phyloP scores from a whole-genome alignment of 208 protist genomes.

The Angomonas ambiguus region DNA sequence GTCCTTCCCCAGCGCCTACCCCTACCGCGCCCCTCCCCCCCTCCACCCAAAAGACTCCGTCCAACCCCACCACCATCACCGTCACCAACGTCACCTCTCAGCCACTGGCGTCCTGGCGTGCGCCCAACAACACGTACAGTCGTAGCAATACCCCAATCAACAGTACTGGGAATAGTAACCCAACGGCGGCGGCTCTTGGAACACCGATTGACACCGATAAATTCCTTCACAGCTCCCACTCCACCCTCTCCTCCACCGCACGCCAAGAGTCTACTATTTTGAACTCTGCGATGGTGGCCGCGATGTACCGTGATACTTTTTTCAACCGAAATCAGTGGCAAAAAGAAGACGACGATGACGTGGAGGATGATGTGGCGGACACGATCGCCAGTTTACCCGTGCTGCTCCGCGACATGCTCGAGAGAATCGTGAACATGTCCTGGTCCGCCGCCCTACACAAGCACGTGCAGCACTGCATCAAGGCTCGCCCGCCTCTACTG shows the following conservation, averaged over 20 bases:
- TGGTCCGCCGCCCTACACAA: slow-evolving; percentile 75
- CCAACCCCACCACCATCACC: not conserved
- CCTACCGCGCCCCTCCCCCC: not conserved
- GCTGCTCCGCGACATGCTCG: slow-evolving; percentile 26
- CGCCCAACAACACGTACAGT: not conserved
- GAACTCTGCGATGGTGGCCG: not conserved
- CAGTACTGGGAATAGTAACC: not conserved
- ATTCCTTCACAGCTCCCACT: not conserved
- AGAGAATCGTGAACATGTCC: slow-evolving; percentile 56
- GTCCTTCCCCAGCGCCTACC: too few relatives aligned
- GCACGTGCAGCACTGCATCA: slow-evolving; percentile 65
- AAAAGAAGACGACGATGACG: not conserved
- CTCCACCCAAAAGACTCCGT: not conserved
- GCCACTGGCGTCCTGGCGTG: not conserved
- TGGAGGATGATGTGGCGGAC: not conserved
- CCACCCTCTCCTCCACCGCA: not conserved
- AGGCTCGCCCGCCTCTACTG: slow-evolving; percentile 36
- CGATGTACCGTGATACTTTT: not conserved
- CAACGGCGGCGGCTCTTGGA: not conserved
- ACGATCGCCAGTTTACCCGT: slow-evolving; percentile 1
- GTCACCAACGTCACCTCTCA: slow-evolving; percentile 1
- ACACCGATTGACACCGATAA: not conserved
- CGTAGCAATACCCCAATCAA: not conserved
- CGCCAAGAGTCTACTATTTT: too few relatives aligned
- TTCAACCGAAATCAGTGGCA: not conserved